Evolutionary conservation across 345 rosid species (phyloP).

Genomic region (Isatis tinctoria): DNA sequence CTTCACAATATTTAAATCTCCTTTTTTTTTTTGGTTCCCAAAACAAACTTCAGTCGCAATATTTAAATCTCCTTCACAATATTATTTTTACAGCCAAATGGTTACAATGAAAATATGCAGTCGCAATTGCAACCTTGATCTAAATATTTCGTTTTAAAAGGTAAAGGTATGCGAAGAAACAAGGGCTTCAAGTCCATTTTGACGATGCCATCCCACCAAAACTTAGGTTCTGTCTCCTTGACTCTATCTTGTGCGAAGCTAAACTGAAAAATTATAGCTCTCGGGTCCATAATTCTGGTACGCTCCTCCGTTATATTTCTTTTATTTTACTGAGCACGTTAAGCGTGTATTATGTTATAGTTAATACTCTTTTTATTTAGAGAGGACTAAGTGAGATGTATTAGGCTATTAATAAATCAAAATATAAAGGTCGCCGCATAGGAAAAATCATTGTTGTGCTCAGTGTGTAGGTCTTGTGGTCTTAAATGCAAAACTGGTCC

Average conservation of each 20-base stretch:
- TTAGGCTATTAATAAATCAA: neutral
- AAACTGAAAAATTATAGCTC: neutral
- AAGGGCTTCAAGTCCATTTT: neutral
- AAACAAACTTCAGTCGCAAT: neutral
- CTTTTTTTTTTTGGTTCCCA: neutral
- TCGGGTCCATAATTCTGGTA: neutral
- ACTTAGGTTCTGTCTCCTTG: neutral
- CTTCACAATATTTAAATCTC: neutral
- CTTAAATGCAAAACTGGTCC: slow-evolving; percentile 20
- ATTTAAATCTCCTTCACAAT: neutral
- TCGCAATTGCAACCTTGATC: neutral
- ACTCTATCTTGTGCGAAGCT: neutral
- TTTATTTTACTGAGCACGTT: neutral
- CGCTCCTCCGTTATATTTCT: neutral
- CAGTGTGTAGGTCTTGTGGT: neutral
- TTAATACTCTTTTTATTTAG: neutral
- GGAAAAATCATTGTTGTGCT: neutral
- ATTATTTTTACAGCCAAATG: neutral
- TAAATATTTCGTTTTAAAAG: neutral
- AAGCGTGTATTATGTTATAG: neutral
- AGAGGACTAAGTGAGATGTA: slow-evolving; percentile 5
- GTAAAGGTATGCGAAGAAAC: neutral
- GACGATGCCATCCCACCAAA: neutral
- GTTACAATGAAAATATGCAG: too few relatives aligned
- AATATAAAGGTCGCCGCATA: neutral